Percentiles rank a stretch among this genome's conserved stretches.
phyloP scores from a whole-genome alignment of 2,329 filamentous ascomycete species.

The Venturia aucupariae region DNA sequence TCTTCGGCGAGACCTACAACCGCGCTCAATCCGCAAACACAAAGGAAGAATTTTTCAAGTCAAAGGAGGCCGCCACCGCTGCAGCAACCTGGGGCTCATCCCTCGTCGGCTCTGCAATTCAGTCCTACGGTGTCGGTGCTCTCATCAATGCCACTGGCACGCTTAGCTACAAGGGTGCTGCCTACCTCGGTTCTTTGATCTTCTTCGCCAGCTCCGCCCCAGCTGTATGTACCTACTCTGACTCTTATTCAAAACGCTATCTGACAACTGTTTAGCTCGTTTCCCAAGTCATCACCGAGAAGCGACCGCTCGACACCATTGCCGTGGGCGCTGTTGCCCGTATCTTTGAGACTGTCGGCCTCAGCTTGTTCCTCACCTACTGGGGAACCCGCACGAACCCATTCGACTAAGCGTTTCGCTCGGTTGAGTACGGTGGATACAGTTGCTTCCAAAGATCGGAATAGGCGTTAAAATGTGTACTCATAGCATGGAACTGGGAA shows the following conservation, averaged over 20 bases:
- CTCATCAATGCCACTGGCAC: conserved; percentile 86
- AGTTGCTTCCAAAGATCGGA: not conserved
- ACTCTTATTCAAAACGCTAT: too few species aligned
- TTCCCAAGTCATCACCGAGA: conserved; percentile 79
- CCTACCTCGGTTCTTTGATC: conserved; percentile 83
- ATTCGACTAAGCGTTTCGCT: conserved; percentile 54
- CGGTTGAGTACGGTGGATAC: not conserved
- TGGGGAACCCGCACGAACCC: conserved; percentile 95
- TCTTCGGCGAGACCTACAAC: conserved; percentile 17
- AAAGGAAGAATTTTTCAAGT: conserved; percentile 93
- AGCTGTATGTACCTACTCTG: conserved; percentile 50
- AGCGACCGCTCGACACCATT: conserved; percentile 82
- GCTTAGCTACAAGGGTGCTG: conserved; percentile 91
- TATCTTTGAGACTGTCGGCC: conserved; percentile 84
- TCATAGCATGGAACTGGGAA: not conserved
- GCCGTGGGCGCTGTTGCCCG: conserved; percentile 77
- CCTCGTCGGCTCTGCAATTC: conserved; percentile 76
- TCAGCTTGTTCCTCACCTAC: conserved; percentile 89
- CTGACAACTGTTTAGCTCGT: conserved; percentile 54
- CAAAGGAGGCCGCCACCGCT: conserved; percentile 81
- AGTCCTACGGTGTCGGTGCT: conserved; percentile 82
- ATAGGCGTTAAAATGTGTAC: conserved; percentile 8
- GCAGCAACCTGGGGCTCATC: conserved; percentile 86
- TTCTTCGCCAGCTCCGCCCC: conserved; percentile 88
- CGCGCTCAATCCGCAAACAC: conserved; percentile 47